Evolutionary conservation across 257 asterid species (phyloP), one percentile per base, ranked within the genome.

Genomic region (Penstemon newberryi): DNA sequence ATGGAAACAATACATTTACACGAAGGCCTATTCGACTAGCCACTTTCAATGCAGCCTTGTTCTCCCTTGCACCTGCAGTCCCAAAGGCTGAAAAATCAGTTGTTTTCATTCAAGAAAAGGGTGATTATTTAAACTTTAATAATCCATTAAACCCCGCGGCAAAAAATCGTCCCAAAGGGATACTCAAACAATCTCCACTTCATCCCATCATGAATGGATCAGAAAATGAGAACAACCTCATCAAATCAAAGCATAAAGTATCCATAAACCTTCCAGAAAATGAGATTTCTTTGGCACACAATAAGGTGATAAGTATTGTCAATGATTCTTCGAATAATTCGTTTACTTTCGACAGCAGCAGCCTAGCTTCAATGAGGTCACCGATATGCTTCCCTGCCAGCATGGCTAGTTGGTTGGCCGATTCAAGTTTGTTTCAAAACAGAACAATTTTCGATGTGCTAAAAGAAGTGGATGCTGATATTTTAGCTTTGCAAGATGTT

Each of bases 51-150:
- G 90, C 90, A 11, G 99, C 99, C 57, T 36, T 93, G 52, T 93
- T 93, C 55, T 86, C 99, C 50, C 97, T 90, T 7, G 99, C 99
- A 1, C 89, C 97, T 2, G 99, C 97, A 44, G 76, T 90, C 52
- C 90, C 89, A 0, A 79, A 70, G 39, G 56, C 85, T 13, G 87
- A 87, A 42, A 73, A 80, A 6, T 65, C 90, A 3, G 63, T 75
- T 25, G 52, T 70, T 60, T 73, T 76, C 36, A 43, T 75, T 63
- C 84, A 73, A 3, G 87, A 79, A 12, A 72, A 74, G 2, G 81
- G 63, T 12, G 66, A 25, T 25, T 25, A 25, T 25, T 25, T 25
- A 25, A 25, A 25, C 3, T 25, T 25, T 25, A 25, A 25, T 25
- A 25, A 47, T 7, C 73, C 43, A 12, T 4, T 59, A 41, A 78